Conservation (phyloP, 2,329 filamentous ascomycete species). For the Dothiorella sarmentorum region DNA sequence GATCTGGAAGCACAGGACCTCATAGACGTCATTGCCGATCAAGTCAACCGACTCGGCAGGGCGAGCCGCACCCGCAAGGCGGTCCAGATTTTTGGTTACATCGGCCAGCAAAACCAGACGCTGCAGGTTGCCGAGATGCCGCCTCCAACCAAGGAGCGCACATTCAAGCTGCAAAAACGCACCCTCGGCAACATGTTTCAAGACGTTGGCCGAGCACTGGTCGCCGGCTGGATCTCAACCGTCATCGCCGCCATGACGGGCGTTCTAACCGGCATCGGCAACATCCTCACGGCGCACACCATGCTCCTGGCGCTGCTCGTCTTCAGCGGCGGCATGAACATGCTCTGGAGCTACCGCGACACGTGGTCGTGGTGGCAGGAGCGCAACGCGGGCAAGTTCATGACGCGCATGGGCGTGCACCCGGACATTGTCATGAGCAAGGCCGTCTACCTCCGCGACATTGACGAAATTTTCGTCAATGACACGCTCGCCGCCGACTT, state of each 20-base stretch:
- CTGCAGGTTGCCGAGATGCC: slow-evolving; percentile 45
- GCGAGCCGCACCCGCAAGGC: slow-evolving; percentile 74
- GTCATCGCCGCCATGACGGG: slow-evolving; percentile 75
- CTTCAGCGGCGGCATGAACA: slow-evolving; percentile 68
- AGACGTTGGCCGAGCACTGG: slow-evolving; percentile 7
- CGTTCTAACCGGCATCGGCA: slow-evolving; percentile 61
- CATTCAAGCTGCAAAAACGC: slow-evolving; percentile 48
- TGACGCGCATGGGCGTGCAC: slow-evolving; percentile 74
- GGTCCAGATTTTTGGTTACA: slow-evolving; percentile 72
- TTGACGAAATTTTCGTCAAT: slow-evolving; percentile 61
- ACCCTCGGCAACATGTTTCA: slow-evolving; percentile 48
- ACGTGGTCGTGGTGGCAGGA: slow-evolving; percentile 81
- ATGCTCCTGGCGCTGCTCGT: slow-evolving; percentile 67
- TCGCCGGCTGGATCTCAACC: slow-evolving; percentile 57
- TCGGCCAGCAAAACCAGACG: slow-evolving; percentile 66
- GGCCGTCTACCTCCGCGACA: slow-evolving; percentile 76
- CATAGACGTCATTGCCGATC: slow-evolving; percentile 71
- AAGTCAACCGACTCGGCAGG: slow-evolving; percentile 69
- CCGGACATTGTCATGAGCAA: slow-evolving; percentile 80
- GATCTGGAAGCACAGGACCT: slow-evolving; percentile 70
- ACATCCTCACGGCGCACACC: slow-evolving; percentile 67
- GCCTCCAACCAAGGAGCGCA: slow-evolving; percentile 34
- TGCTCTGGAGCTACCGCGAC: slow-evolving; percentile 70
- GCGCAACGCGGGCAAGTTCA: slow-evolving; percentile 73
- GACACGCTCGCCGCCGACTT: slow-evolving; percentile 25